phyloP scores from a whole-genome alignment of 257 asterid species.

The Solanum megistacrolobum region DNA sequence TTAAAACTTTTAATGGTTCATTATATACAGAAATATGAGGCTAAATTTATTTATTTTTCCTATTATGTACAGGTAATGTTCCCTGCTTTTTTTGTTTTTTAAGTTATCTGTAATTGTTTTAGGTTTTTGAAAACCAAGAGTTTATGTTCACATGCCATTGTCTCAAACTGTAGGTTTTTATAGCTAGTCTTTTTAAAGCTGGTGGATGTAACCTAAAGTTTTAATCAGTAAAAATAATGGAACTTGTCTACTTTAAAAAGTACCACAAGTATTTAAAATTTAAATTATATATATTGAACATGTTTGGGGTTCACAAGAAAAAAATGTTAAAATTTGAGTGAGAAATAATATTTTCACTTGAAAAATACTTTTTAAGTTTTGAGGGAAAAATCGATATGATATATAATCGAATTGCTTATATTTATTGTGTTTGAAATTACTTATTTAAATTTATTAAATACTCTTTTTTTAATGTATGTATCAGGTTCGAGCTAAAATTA shows the following conservation, averaged over 20 bases:
- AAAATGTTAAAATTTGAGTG: not conserved
- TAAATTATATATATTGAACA: not conserved
- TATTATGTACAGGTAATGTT: slow-evolving; percentile 4
- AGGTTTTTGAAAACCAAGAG: slow-evolving; percentile 22
- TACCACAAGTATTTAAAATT: not conserved
- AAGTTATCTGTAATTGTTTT: slow-evolving; percentile 8
- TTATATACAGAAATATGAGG: not conserved
- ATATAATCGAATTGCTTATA: too few species aligned
- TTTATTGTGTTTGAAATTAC: not conserved
- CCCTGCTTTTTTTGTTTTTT: not conserved
- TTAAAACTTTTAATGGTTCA: not conserved
- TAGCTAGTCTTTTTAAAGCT: not conserved
- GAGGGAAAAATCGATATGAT: not conserved
- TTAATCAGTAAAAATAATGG: not conserved
- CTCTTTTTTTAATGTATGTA: not conserved
- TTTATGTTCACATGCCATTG: slow-evolving; percentile 31
- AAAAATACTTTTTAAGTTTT: not conserved
- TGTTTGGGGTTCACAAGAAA: not conserved
- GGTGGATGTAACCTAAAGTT: not conserved
- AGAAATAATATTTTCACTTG: not conserved
- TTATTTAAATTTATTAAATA: too few species aligned
- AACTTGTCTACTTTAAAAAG: not conserved
- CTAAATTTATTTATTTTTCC: not conserved
- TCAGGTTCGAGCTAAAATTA: not conserved
- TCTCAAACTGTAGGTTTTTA: slow-evolving; percentile 10